Evolutionary conservation across 192 early-diverging fungal species (phyloP), one percentile per base, ranked within the genome.

Genomic region (Coemansia asiatica): DNA sequence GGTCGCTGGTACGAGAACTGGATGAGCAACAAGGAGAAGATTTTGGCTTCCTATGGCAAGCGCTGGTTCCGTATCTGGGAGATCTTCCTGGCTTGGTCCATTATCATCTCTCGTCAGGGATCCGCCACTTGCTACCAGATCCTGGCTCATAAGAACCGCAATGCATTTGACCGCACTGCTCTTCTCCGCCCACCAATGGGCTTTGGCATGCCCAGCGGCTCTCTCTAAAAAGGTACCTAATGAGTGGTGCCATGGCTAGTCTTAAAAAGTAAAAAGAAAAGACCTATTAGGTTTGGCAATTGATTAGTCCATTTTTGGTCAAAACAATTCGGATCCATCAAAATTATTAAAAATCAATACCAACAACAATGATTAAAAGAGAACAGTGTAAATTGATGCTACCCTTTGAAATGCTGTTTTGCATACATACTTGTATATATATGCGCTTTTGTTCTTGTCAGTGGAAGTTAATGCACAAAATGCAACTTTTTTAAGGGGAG

Each of bases 1-100:
- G 86, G 88, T 77, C 87, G 90, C 68, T 98, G 96, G 96, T 98
- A 98, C 88, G 72, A 89, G 71, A 98, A 98, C 90, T 98, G 96
- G 96, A 85, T 95, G 87, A 79, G 87, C 64, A 97, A 96, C 87
- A 90, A 90, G 85, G 94, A 92, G 35, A 66, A 83, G 61, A 90
- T 98, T 54, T 78, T 86, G 33, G 86, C 82, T 56, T 88, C 86
- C 72, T 98, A 98, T 63, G 95, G 95, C 56, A 90, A 92, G 71
- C 87, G 89, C 64, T 94, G 91, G 92, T 92, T 88, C 87, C 87
- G 95, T 67, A 84, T 93, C 74, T 98, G 96, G 96, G 94, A 98
- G 87, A 89, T 96, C 79, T 98, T 98, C 90, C 89, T 98, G 66
- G 92, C 94, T 54, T 98, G 94, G 92, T 95, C 94, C 48, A 87